These are phyloP conservation scores for Hansenula lynferdii DNA, from an alignment of 1,139 yeast genomes.

Conservation along the genomic window DNA sequence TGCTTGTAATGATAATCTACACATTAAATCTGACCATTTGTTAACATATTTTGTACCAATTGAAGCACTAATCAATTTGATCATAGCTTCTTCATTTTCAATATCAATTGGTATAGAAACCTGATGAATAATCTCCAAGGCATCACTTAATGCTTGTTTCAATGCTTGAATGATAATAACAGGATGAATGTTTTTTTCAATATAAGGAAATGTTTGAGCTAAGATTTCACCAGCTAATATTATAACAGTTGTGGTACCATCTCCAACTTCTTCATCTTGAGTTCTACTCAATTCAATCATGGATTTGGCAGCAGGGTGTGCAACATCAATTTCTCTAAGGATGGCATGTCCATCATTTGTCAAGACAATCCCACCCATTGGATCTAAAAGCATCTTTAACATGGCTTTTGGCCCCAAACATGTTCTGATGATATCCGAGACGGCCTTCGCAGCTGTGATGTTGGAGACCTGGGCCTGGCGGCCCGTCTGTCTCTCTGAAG, in stretches of 20 bases:
- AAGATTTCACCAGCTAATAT: conserved; percentile 93
- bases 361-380: conserved; percentile 97
- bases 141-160: conserved; percentile 87
- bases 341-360: conserved; percentile 98
- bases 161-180: conserved; percentile 93
- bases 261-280: conserved; percentile 99
- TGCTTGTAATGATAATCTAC: conserved; percentile 80
- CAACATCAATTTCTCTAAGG: conserved; percentile 82
- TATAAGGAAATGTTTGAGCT: conserved; percentile 91
- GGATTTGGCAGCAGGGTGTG: conserved; percentile 98
- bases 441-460: conserved; percentile 98
- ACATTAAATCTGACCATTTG: conserved; percentile 92
- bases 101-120: conserved; percentile 85
- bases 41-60: conserved; percentile 95
- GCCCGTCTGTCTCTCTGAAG: conserved; percentile 92
- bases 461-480: conserved; percentile 97
- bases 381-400: conserved; percentile 97
- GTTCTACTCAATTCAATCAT: conserved; percentile 97
- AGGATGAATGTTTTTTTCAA: conserved; percentile 94
- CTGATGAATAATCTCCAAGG: conserved; percentile 79
- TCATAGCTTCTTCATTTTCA: conserved; percentile 81
- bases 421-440: conserved; percentile 94
- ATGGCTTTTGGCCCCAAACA: conserved; percentile 99
- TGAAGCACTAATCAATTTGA: conserved; percentile 79
- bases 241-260: conserved; percentile 96